Percentiles rank a stretch among this genome's conserved stretches.
phyloP scores from a whole-genome alignment of 768 basidiomycete species.

The Harrya chromipes region DNA sequence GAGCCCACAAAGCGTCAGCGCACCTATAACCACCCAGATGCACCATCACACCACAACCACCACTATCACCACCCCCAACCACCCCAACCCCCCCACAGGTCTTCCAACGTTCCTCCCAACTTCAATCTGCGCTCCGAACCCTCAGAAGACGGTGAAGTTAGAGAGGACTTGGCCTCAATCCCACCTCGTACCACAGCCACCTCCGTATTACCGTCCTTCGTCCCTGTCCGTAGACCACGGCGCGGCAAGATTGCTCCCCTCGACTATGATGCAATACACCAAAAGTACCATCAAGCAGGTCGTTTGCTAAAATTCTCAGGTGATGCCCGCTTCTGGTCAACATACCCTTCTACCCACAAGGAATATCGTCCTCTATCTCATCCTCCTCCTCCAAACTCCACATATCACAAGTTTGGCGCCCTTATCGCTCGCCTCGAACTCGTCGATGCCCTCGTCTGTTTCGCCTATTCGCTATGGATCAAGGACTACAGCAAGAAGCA shows the following conservation, averaged over 20 bases:
- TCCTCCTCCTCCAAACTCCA: constrained; percentile 62
- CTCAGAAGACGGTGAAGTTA: constrained; percentile 46
- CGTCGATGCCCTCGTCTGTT: constrained; percentile 78
- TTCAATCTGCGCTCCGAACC: constrained; percentile 38
- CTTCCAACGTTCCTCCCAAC: constrained; percentile 20
- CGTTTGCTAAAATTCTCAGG: constrained; percentile 83
- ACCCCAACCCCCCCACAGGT: constrained; percentile 19
- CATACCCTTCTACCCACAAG: constrained; percentile 60
- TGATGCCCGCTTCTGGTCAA: constrained; percentile 74
- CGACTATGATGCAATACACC: constrained; percentile 60
- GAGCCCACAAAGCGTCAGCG: constrained; percentile 33
- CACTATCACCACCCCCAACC: constrained; percentile 29
- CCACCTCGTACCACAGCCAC: constrained; percentile 24
- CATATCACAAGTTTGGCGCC: constrained; percentile 73
- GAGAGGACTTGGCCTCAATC: constrained; percentile 34
- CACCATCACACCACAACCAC: constrained; percentile 27
- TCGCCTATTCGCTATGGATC: constrained; percentile 82
- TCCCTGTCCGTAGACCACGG: constrained; percentile 66
- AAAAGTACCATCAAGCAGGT: constrained; percentile 67
- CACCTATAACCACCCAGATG: constrained; percentile 21
- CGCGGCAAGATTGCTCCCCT: constrained; percentile 48
- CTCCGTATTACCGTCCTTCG: constrained; percentile 34
- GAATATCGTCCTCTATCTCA: constrained; percentile 60
- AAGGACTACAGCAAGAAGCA: constrained; percentile 56
- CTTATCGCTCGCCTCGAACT: constrained; percentile 78